Base-by-base conservation (phyloP, 2,329 filamentous ascomycete genomes). In the Whalleya microplaca region DNA sequence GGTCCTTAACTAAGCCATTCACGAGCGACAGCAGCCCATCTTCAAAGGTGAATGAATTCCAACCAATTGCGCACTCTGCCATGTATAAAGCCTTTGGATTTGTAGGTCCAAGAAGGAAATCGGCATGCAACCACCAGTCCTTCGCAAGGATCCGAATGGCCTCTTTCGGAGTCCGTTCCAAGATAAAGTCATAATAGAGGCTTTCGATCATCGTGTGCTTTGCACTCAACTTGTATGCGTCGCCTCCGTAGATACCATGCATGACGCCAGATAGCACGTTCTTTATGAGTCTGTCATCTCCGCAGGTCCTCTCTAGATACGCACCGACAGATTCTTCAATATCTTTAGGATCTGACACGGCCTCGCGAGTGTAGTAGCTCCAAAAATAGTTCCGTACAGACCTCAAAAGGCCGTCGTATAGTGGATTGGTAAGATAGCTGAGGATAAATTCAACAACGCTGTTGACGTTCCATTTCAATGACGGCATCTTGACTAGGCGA, bases 201-300 rank as follows among this genome's bases (percentile, higher is more conserved):
- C 78, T 79, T 0, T 77, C 64, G 9, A 87, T 75, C 41, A 88
- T 70, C 41, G 90, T 77, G 48, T 84, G 86, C 64, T 85, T 85
- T 46, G 85, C 85, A 72, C 92, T 96, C 48, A 98, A 78, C 69
- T 88, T 82, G 71, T 90, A 86, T 46, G 96, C 85, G 73, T 97
- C 90, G 4, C 95, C 95, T 20, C 93, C 95, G 72, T 96, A 96
- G 56, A 98, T 92, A 42, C 95, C 95, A 73, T 98, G 95, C 51
- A 92, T 68, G 69, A 86, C 76, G 49, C 88, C 92, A 4, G 92
- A 96, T 6, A 86, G 74, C 18, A 96, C 51, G 66, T 96, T 93
- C 64, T 95, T 81, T 14, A 85, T 85, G 6, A 90, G 62, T 32
- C 78, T 72, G 20, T 79, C 76, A 43, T 80, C 79, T 3, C 73